Evolutionary conservation across 352 stramenopile genomes (phyloP), one percentile per base, ranked within the genome.

Genomic region (Plasmopara halstedii): DNA sequence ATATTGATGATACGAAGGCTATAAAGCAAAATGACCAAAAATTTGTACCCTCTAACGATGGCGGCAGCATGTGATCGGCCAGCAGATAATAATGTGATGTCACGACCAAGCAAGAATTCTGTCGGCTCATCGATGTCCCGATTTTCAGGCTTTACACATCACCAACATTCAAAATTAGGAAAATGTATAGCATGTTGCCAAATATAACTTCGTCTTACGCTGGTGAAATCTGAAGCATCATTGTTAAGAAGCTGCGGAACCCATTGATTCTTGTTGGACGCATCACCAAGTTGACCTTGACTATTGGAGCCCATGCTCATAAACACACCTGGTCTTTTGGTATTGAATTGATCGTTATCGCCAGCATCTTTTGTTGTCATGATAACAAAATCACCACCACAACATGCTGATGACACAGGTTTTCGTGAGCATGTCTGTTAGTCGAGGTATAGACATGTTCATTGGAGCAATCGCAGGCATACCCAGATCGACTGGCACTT

Each of bases 281-380:
- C 75, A 51, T 90, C 79, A 5, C 62, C 79, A 0, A 90, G 50
- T 39, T 90, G 79, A 0, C 63, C 75, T 37, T 90, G 70, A 2
- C 56, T 65, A 50, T 90, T 90, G 20, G 63, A 78, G 3, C 79
- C 79, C 75, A 90, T 85, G 31, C 67, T 78, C 75, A 90, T 87
- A 42, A 85, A 79, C 11, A 90, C 79, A 20, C 79, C 79, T 17
- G 73, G 79, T 19, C 73, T 82, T 34, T 86, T 60, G 10, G 70
- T 83, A 52, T 85, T 83, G 41, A 90, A 90, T 41, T 88, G 75
- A 45, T 72, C 67, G 19, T 83, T 71, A 34, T 90, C 79, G 6
- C 68, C 61, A n/a, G 51, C 60, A 27, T 85, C 67, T 35, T 69
- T 70, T 11, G 79, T 83, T 14, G 72, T 87, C 63, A 88, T 79